Base-by-base conservation (phyloP, 2,329 filamentous ascomycete genomes). In the Aspergillus fumigatus region DNA sequence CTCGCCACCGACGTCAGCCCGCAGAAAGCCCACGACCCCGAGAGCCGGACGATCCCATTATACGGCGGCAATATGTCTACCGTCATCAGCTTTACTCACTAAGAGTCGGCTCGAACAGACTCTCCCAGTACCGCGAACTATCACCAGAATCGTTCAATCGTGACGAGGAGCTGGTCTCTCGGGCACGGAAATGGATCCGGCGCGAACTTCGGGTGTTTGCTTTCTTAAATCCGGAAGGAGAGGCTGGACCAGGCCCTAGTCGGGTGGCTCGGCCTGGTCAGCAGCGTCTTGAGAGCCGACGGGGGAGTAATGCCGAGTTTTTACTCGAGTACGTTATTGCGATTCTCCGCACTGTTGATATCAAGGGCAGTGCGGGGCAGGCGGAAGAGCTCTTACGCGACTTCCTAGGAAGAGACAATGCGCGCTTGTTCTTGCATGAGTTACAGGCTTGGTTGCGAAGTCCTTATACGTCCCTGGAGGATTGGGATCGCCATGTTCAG, bases 311-410 rank as follows among this genome's bases (percentile, higher is more conserved):
- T 66, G 84, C 88, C 7, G 92, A 96, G 67, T 96, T 92, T 60
- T 73, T 97, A 10, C 81, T 97, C 9, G 90, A 95, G 67, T 96
- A 95, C 70, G 84, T 96, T 53, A 75, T 97, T 43, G 88, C 88
- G 9, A 88, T 97, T 23, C 75, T 97, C 57, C 92, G 90, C 70
- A 90, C 86, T 0, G 84, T 94, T 17, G 91, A 96, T 67, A 80
- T 92, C 4, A 91, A 91, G 73, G 89, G 85, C 3, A 90, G 88
- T 59, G 82, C 82, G 41, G 92, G 91, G 0, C 85, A 89, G 65
- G 90, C 91, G 0, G 90, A 94, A 69, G 85, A 90, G 45, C 82
- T 96, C 74, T 71, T 97, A 40, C 78, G 84, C 23, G 90, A 94
- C 50, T 94, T 92, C 62, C 68, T 97, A 3, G 92, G 92, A 0